Evolutionary conservation across 2,329 filamentous ascomycete genomes (phyloP).

Genomic region (Fonsecaea pedrosoi): DNA sequence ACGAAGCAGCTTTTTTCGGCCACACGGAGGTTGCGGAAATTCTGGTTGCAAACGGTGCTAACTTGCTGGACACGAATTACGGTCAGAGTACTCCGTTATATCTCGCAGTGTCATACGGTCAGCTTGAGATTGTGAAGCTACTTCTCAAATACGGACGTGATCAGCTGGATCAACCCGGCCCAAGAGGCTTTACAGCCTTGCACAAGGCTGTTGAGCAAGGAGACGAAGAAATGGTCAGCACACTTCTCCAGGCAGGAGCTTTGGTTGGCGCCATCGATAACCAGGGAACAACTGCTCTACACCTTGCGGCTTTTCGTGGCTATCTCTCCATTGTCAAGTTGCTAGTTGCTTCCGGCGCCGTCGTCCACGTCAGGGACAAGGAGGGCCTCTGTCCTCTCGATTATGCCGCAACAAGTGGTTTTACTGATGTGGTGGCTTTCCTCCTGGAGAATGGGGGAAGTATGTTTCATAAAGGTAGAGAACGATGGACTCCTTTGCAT

Average conservation of each 20-base stretch:
- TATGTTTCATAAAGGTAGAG: slow-evolving; percentile 41
- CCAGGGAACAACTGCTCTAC: slow-evolving; percentile 34
- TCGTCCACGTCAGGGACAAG: slow-evolving; percentile 32
- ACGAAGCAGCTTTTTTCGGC: slow-evolving; percentile 36
- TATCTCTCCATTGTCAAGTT: slow-evolving; percentile 28
- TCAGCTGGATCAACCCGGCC: slow-evolving; percentile 34
- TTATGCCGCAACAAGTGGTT: slow-evolving; percentile 37
- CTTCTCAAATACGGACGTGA: slow-evolving; percentile 33
- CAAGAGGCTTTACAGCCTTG: slow-evolving; percentile 39
- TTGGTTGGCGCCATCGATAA: slow-evolving; percentile 37
- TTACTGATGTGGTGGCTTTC: slow-evolving; percentile 32
- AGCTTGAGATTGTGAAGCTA: slow-evolving; percentile 28
- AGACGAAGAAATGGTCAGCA: slow-evolving; percentile 40
- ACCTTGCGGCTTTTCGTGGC: slow-evolving; percentile 37
- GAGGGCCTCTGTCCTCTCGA: slow-evolving; percentile 36
- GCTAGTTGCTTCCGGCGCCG: slow-evolving; percentile 32
- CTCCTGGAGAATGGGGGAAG: slow-evolving; percentile 40
- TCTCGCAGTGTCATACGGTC: slow-evolving; percentile 35
- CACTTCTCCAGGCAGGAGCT: slow-evolving; percentile 40
- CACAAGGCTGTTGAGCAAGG: slow-evolving; percentile 41
- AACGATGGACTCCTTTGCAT: slow-evolving; percentile 43
- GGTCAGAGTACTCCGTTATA: slow-evolving; percentile 36
- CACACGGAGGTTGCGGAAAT: slow-evolving; percentile 33
- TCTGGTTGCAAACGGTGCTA: slow-evolving; percentile 34
- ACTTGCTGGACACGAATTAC: slow-evolving; percentile 32